A percentile compares a stretch with the other conserved stretches of the same genome.
phyloP scores from a whole-genome alignment of 495 filamentous ascomycete genomes.

The Stereocaulon alpinum region DNA sequence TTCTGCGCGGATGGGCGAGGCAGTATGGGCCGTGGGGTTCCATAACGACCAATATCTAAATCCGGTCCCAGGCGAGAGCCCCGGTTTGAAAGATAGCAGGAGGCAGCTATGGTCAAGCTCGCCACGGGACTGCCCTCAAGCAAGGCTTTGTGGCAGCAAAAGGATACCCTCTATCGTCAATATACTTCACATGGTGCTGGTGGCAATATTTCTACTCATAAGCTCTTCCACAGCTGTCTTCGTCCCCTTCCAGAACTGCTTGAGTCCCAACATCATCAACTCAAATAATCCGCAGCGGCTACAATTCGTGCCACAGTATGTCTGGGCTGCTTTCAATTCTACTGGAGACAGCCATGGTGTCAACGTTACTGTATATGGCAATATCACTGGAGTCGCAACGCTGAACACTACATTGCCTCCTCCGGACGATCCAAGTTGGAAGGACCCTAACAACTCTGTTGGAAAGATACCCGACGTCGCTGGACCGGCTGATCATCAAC shows the following conservation, averaged over 20 bases:
- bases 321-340: constrained; percentile 64
- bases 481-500: constrained; percentile 32
- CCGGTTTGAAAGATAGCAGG: neutral
- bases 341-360: constrained; percentile 52
- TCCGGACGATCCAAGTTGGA: constrained; percentile 40
- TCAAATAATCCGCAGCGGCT: constrained; percentile 42
- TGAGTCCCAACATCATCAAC: constrained; percentile 47
- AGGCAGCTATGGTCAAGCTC: neutral
- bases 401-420: constrained; percentile 39
- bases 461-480: constrained; percentile 62
- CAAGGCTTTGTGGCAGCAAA: neutral
- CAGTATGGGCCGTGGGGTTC: neutral
- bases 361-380: constrained; percentile 76
- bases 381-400: constrained; percentile 60
- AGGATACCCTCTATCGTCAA: neutral
- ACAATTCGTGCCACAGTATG: constrained; percentile 69
- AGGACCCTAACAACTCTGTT: constrained; percentile 44
- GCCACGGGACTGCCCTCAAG: neutral
- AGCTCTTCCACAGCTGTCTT: constrained; percentile 39
- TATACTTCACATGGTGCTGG: neutral
- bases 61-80: neutral
- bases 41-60: neutral
- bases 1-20: constrained; percentile 8
- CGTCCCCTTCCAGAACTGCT: constrained; percentile 76
- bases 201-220: constrained; percentile 2